Evolutionary conservation across 2,329 filamentous ascomycete genomes (phyloP).

Genomic region (Alternaria arbusti): DNA sequence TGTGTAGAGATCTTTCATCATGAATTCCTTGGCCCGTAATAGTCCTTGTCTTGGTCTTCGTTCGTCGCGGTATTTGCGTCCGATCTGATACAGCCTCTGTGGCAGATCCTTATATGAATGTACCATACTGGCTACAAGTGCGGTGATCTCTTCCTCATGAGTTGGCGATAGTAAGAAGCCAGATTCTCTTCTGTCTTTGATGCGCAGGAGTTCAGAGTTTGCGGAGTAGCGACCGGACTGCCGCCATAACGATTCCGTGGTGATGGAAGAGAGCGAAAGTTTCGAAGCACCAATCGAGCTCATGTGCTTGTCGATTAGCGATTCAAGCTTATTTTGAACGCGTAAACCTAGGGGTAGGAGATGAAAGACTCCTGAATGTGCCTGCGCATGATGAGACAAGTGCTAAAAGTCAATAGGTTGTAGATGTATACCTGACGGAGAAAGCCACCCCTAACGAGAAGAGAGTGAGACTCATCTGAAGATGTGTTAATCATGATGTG

Average conservation of each 20-base stretch:
- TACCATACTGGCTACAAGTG: slow-evolving; percentile 73
- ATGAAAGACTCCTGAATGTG: slow-evolving; percentile 91
- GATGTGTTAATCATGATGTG: slow-evolving; percentile 1
- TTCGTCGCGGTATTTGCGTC: slow-evolving; percentile 94
- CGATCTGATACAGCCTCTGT: slow-evolving; percentile 87
- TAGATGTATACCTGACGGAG: slow-evolving; percentile 48
- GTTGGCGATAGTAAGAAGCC: slow-evolving; percentile 85
- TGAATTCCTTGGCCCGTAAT: slow-evolving; percentile 85
- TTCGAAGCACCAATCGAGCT: slow-evolving; percentile 78
- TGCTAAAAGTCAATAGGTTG: not conserved
- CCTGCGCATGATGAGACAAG: slow-evolving; percentile 55
- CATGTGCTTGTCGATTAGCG: slow-evolving; percentile 90
- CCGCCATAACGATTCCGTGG: slow-evolving; percentile 82
- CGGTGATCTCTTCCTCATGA: slow-evolving; percentile 95
- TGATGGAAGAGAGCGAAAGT: slow-evolving; percentile 81
- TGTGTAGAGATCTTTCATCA: slow-evolving; percentile 98
- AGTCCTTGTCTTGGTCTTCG: slow-evolving; percentile 85
- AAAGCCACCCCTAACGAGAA: slow-evolving; percentile 55
- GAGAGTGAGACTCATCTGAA: slow-evolving; percentile 50
- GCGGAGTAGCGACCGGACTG: slow-evolving; percentile 80
- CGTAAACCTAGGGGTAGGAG: slow-evolving; percentile 84
- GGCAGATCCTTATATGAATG: slow-evolving; percentile 88
- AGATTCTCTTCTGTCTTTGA: slow-evolving; percentile 78
- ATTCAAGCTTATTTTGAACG: slow-evolving; percentile 87
- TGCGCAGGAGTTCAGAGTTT: slow-evolving; percentile 81